These are phyloP conservation scores for Yamadazyma endophytica DNA, from an alignment of 805 yeast genomes.

Conservation along the genomic window DNA sequence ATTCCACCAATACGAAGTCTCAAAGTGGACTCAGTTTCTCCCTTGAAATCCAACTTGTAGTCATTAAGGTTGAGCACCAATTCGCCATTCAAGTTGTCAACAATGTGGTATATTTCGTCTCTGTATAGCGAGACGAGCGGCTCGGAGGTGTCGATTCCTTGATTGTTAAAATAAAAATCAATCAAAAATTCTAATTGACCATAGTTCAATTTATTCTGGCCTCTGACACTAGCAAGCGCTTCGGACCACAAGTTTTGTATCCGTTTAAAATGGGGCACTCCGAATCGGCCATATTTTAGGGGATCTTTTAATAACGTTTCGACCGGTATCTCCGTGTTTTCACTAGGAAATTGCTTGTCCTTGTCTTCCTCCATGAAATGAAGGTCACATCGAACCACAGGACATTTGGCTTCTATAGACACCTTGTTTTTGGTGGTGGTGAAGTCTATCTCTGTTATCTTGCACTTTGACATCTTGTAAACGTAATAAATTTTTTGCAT, in stretches of 20 bases:
- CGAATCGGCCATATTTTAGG: too few species aligned
- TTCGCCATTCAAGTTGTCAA: slow-evolving; percentile 13
- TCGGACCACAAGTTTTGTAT: too few species aligned
- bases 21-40: too few species aligned
- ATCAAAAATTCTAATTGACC: slow-evolving; percentile 27
- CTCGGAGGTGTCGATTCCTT: slow-evolving; percentile 14
- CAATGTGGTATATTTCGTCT: slow-evolving; percentile 17
- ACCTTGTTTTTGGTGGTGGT: slow-evolving; percentile 14
- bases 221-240: too few species aligned
- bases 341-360: neutral
- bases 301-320: too few species aligned
- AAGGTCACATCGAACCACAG: slow-evolving; percentile 39
- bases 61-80: neutral
- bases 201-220: too few species aligned
- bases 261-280: too few species aligned
- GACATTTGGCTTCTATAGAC: slow-evolving; percentile 24
- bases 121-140: slow-evolving; percentile 21
- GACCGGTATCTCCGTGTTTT: neutral
- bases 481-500: slow-evolving; percentile 37
- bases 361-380: slow-evolving; percentile 29
- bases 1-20: slow-evolving; percentile 23
- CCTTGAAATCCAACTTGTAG: too few species aligned
- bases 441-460: slow-evolving; percentile 23
- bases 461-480: slow-evolving; percentile 23
- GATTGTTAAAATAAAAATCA: slow-evolving; percentile 22